phyloP scores from a whole-genome alignment of 2,329 filamentous ascomycete genomes.

The Trichoderma gracile region DNA sequence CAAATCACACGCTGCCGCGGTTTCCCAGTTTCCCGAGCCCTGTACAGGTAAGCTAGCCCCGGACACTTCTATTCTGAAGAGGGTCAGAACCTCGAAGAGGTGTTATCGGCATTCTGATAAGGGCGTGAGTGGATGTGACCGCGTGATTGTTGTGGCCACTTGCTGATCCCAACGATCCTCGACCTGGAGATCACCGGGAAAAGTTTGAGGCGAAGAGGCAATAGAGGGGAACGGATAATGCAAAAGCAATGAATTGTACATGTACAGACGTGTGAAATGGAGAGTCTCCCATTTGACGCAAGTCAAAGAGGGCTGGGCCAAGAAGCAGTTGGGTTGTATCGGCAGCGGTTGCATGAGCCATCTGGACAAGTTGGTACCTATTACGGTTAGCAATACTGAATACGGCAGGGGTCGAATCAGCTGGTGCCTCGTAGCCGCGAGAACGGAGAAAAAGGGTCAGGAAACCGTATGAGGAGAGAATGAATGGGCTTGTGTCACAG shows the following conservation, averaged over 20 bases:
- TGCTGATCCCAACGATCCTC: not conserved
- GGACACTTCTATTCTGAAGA: not conserved
- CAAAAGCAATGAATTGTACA: not conserved
- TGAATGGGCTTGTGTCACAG: no score
- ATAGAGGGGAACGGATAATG: not conserved
- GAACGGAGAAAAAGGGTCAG: not conserved
- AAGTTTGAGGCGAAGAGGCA: not conserved
- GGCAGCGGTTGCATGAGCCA: not conserved
- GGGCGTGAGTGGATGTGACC: not conserved
- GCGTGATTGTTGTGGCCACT: constrained; percentile 3
- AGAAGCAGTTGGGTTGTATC: not conserved
- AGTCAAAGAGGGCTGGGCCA: not conserved
- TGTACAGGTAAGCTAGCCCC: not conserved
- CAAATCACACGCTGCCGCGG: constrained; percentile 3
- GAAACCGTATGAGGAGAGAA: no score
- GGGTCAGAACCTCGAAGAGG: no score
- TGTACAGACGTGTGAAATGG: constrained; percentile 12
- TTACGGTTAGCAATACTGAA: constrained; percentile 1
- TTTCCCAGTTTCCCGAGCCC: constrained; percentile 2
- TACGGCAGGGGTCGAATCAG: not conserved
- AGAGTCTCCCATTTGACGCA: not conserved
- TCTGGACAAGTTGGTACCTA: not conserved
- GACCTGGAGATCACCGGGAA: not conserved
- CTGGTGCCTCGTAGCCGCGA: constrained; percentile 9
- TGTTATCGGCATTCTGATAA: not conserved